phyloP scores from a whole-genome alignment of 352 stramenopile genomes.

The Paralagenidium karlingii region DNA sequence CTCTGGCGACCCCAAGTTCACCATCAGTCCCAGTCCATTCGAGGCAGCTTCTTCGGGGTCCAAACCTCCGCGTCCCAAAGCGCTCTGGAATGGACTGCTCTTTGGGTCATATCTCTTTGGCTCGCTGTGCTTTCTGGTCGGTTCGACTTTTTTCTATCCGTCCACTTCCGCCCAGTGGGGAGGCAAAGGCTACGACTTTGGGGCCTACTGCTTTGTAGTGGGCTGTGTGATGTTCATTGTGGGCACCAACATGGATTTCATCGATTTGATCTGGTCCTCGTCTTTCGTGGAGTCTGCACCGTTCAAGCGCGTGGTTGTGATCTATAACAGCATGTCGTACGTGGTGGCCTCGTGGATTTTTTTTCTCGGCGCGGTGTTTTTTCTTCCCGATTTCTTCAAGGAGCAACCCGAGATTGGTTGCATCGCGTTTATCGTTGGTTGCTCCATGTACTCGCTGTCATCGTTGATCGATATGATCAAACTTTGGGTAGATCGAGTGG shows the following conservation, averaged over 20 bases:
- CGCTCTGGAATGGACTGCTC: no score
- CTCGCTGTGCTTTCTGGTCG: constrained; percentile 55
- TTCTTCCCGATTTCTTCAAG: constrained; percentile 57
- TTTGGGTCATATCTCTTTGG: constrained; percentile 53
- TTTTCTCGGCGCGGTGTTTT: constrained; percentile 66
- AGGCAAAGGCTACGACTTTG: constrained; percentile 45
- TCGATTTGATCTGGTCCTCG: constrained; percentile 36
- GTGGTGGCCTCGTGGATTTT: constrained; percentile 60
- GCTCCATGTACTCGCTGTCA: constrained; percentile 42
- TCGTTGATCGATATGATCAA: constrained; percentile 50
- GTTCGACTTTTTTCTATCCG: constrained; percentile 75
- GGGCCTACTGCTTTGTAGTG: constrained; percentile 52
- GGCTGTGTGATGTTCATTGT: constrained; percentile 57
- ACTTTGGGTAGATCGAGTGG: no score
- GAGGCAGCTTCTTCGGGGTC: no score
- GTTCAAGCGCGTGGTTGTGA: constrained; percentile 35
- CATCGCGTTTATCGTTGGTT: constrained; percentile 63
- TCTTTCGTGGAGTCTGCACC: no score
- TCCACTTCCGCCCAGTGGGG: constrained; percentile 48
- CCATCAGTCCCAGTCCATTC: no score
- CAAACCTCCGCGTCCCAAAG: no score
- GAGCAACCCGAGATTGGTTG: constrained; percentile 55
- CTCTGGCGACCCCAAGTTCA: no score
- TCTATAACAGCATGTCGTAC: constrained; percentile 47
- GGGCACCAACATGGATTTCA: constrained; percentile 59